Percentiles rank a stretch among this genome's conserved stretches.
Conservation (phyloP, 2,329 filamentous ascomycete genomes). For the Fusarium coicis region DNA sequence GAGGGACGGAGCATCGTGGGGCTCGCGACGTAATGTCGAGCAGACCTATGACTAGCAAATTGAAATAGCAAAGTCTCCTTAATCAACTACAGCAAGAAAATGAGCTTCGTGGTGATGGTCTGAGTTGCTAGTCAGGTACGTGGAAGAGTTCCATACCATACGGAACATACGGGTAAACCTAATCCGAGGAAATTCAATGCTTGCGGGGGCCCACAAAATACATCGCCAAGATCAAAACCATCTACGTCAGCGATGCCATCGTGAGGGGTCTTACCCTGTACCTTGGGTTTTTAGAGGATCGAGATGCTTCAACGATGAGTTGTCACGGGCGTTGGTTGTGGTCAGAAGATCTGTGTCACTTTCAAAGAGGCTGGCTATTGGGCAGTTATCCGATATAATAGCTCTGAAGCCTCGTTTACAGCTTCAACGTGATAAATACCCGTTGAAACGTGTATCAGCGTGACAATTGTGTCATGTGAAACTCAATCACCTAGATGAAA, state of each 20-base stretch:
- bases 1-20: conserved; percentile 46
- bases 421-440: not conserved
- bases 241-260: conserved; percentile 37
- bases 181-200: not conserved
- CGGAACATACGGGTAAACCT: conserved; percentile 36
- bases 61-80: not conserved
- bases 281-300: not conserved
- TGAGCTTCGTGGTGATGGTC: conserved; percentile 19
- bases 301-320: not conserved
- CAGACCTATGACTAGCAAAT: not conserved
- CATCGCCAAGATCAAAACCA: not conserved
- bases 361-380: not conserved
- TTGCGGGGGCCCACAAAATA: conserved; percentile 15
- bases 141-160: not conserved
- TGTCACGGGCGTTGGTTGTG: not conserved
- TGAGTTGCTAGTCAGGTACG: conserved; percentile 7
- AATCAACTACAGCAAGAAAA: not conserved
- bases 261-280: conserved; percentile 30
- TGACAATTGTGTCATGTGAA: not conserved
- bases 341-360: not conserved
- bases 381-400: not conserved
- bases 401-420: not conserved
- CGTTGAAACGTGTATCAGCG: not conserved
- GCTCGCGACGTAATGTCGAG: conserved; percentile 6
- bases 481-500: not conserved